Evolutionary conservation across 192 early-diverging fungal species (phyloP).

Genomic region (Entophlyctis helioformis): DNA sequence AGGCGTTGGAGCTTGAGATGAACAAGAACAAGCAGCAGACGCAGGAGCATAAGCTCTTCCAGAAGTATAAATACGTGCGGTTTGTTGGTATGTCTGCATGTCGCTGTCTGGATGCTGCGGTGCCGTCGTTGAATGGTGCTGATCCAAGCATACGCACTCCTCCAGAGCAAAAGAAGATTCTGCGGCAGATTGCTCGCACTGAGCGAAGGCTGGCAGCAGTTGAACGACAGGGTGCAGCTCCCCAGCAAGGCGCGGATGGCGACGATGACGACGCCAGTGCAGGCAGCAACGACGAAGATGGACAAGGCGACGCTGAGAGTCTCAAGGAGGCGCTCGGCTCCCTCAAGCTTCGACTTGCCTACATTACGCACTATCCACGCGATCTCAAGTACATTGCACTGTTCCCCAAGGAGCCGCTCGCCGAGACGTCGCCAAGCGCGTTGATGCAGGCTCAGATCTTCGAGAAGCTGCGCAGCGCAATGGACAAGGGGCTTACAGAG

Average conservation of each 20-base stretch:
- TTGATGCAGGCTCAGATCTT: too few species aligned
- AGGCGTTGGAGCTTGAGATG: constrained; percentile 14
- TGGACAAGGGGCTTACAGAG: too few species aligned
- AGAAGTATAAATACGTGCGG: constrained; percentile 27
- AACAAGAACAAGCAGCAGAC: not conserved
- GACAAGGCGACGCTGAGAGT: not conserved
- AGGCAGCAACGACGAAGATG: not conserved
- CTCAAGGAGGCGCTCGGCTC: too few species aligned
- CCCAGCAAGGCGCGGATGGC: not conserved
- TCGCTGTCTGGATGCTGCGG: not conserved
- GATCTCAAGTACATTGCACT: constrained; percentile 33
- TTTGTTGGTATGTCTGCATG: constrained; percentile 21
- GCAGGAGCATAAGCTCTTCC: constrained; percentile 12
- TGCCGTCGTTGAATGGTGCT: too few species aligned
- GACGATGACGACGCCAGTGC: constrained; percentile 1
- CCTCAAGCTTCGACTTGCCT: constrained; percentile 4
- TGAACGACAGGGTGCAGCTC: not conserved
- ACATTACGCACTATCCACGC: constrained; percentile 17
- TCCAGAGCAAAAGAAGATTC: not conserved
- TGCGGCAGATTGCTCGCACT: not conserved
- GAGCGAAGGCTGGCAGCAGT: not conserved
- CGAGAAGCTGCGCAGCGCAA: too few species aligned
- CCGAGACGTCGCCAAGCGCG: too few species aligned
- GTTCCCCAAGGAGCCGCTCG: constrained; percentile 10
- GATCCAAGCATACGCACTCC: not conserved